These are phyloP conservation scores for Cercospora sp. DNA, from an alignment of 2,329 filamentous ascomycete species.

Conservation along the genomic window DNA sequence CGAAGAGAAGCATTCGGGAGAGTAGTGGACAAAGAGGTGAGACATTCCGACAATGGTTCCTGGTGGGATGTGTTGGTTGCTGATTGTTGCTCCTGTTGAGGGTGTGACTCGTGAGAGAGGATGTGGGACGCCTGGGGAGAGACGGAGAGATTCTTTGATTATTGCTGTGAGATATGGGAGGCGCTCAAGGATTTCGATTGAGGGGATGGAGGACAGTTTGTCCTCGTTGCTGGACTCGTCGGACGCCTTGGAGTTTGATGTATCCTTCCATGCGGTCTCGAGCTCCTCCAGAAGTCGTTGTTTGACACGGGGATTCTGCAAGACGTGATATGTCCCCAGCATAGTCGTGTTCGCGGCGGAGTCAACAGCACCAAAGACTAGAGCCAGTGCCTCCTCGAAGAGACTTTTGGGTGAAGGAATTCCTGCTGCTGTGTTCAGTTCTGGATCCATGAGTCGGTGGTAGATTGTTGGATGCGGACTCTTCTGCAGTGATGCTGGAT, in stretches of 20 bases:
- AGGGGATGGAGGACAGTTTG: background rate
- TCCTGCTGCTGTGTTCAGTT: constrained; percentile 37
- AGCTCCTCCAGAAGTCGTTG: constrained; percentile 45
- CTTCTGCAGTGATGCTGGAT: constrained; percentile 37
- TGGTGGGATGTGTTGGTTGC: constrained; percentile 49
- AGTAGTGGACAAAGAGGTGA: constrained; percentile 55
- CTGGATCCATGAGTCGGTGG: constrained; percentile 40
- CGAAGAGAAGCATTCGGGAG: constrained; percentile 49
- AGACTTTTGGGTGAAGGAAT: constrained; percentile 40
- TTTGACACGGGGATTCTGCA: constrained; percentile 39
- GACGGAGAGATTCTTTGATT: constrained; percentile 52
- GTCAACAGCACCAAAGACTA: constrained; percentile 51
- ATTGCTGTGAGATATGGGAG: constrained; percentile 52
- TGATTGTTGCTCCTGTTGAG: constrained; percentile 45
- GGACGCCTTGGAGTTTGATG: background rate
- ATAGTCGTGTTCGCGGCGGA: constrained; percentile 47
- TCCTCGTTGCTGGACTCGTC: constrained; percentile 14
- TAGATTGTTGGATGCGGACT: constrained; percentile 43
- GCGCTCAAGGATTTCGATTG: constrained; percentile 19
- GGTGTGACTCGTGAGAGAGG: constrained; percentile 51
- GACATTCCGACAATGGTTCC: constrained; percentile 49
- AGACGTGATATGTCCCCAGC: constrained; percentile 45
- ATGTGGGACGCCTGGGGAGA: constrained; percentile 48
- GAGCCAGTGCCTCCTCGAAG: constrained; percentile 48
- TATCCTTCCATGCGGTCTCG: background rate